These are phyloP conservation scores for Cyberlindnera americana DNA, from an alignment of 805 yeast species.

Conservation along the genomic window DNA sequence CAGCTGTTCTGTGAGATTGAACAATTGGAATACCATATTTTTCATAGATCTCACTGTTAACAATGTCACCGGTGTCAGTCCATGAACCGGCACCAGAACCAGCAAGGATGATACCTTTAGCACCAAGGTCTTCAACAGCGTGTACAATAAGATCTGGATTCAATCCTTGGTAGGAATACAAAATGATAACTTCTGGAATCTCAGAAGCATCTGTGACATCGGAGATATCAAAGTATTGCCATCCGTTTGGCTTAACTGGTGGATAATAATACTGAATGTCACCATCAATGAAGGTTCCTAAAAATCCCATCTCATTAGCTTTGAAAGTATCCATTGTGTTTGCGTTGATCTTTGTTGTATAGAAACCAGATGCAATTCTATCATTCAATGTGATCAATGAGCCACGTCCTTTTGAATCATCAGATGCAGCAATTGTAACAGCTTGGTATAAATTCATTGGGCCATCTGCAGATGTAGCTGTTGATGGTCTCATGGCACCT, in stretches of 20 bases:
- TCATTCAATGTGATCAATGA: constrained; percentile 62
- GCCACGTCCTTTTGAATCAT: constrained; percentile 53
- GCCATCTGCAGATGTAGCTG: constrained; percentile 68
- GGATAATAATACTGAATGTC: constrained; percentile 61
- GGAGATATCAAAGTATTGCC: constrained; percentile 32
- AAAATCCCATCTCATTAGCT: constrained; percentile 61
- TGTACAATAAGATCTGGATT: constrained; percentile 43
- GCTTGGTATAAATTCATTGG: constrained; percentile 72
- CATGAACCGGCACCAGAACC: constrained; percentile 68
- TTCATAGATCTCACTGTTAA: constrained; percentile 38
- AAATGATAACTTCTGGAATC: constrained; percentile 44
- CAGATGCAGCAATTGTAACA: constrained; percentile 53
- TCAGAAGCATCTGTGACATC: constrained; percentile 22
- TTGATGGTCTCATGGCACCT: constrained; percentile 73
- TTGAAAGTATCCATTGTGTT: constrained; percentile 66
- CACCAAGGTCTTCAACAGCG: constrained; percentile 39
- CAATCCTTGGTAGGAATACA: constrained; percentile 60
- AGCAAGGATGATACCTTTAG: constrained; percentile 57
- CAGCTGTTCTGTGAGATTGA: constrained; percentile 61
- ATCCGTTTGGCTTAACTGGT: constrained; percentile 45
- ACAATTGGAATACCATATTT: constrained; percentile 46
- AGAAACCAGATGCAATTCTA: constrained; percentile 63
- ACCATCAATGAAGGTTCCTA: constrained; percentile 65
- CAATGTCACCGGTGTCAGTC: constrained; percentile 38
- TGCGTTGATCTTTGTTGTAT: constrained; percentile 64